Evolutionary conservation across 2,329 filamentous ascomycete genomes (phyloP).

Genomic region (Waltergamsia citrina): DNA sequence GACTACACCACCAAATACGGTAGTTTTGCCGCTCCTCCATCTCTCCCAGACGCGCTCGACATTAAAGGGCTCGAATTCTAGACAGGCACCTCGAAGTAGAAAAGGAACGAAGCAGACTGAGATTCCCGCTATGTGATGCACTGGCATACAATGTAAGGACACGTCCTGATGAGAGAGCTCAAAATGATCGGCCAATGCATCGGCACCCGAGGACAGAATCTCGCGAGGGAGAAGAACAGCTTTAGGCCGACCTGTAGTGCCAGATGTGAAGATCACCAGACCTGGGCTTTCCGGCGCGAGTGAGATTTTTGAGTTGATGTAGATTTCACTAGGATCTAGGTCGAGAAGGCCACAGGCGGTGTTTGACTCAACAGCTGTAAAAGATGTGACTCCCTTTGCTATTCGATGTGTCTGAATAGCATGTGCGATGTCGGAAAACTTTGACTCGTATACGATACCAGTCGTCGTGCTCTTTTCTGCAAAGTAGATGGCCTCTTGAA

Average conservation of each 20-base stretch:
- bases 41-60: conserved; percentile 1
- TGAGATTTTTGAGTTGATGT: background rate
- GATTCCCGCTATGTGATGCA: background rate
- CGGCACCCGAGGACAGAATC: background rate
- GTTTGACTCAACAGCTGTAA: background rate
- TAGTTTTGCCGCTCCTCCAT: background rate
- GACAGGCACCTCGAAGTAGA: background rate
- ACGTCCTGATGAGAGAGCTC: background rate
- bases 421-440: background rate
- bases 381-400: too few species aligned
- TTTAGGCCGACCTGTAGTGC: background rate
- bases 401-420: background rate
- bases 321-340: background rate
- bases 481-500: background rate
- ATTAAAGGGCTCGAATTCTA: background rate
- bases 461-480: background rate
- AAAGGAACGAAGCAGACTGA: background rate
- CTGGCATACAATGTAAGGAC: background rate
- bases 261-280: background rate
- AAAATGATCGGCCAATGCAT: background rate
- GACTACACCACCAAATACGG: conserved; percentile 2
- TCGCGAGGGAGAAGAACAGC: background rate
- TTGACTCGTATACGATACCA: background rate
- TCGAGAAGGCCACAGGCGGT: background rate
- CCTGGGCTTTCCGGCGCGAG: background rate